Percentiles rank a stretch among this genome's conserved stretches.
Conservation (phyloP, 1,284 basidiomycete species). For the Trametes polyzona region DNA sequence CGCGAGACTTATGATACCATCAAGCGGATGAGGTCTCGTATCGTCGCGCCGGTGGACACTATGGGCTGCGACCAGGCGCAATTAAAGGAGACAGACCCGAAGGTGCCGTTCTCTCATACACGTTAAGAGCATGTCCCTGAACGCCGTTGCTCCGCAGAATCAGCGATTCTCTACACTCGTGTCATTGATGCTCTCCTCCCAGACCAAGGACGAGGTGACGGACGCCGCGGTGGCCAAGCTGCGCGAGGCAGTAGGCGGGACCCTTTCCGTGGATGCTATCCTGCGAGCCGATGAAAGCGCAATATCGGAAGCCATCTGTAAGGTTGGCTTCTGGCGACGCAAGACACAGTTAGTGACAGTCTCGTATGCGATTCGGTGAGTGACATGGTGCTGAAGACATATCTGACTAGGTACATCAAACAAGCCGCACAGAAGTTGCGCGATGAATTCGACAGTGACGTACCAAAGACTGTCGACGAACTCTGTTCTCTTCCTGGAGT, state of each 20-base stretch:
- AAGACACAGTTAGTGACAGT: slow-evolving; percentile 71
- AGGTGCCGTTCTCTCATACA: slow-evolving; percentile 46
- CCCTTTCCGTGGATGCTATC: slow-evolving; percentile 76
- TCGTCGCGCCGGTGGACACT: slow-evolving; percentile 86
- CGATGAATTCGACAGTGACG: slow-evolving; percentile 77
- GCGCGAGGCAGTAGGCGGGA: slow-evolving; percentile 74
- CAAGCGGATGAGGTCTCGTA: slow-evolving; percentile 73
- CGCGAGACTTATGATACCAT: slow-evolving; percentile 76
- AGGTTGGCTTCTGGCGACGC: slow-evolving; percentile 92
- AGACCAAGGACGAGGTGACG: slow-evolving; percentile 94
- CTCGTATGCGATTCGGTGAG: background rate
- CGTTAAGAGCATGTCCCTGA: background rate
- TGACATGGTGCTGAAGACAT: background rate
- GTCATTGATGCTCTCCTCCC: slow-evolving; percentile 93
- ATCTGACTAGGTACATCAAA: slow-evolving; percentile 70
- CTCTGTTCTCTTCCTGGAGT: slow-evolving; percentile 86
- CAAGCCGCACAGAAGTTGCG: slow-evolving; percentile 69
- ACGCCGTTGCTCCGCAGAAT: slow-evolving; percentile 53
- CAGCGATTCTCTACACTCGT: slow-evolving; percentile 85
- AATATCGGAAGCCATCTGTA: slow-evolving; percentile 79
- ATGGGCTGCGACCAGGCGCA: slow-evolving; percentile 87
- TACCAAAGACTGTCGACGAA: slow-evolving; percentile 86
- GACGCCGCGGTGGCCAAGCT: slow-evolving; percentile 83
- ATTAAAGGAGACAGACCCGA: slow-evolving; percentile 62
- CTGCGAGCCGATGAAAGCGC: slow-evolving; percentile 63